Conservation (phyloP, 75 land plant genomes). For the Cupressus sempervirens region DNA sequence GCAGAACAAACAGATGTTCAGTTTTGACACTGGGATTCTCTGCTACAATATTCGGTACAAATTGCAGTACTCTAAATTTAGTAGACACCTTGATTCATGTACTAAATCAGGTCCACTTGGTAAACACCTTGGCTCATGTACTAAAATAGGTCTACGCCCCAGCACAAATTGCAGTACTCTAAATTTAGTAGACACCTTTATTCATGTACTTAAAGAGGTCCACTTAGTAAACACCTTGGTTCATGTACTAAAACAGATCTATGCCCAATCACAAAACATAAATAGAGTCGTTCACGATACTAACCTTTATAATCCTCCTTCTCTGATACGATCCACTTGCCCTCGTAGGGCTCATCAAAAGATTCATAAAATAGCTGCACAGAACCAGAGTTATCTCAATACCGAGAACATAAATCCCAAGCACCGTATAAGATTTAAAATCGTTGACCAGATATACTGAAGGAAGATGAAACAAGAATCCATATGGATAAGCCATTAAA, state of each 20-base stretch:
- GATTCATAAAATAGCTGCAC: conserved; percentile 61
- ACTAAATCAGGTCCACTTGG: not conserved
- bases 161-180: too few species aligned
- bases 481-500: not conserved
- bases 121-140: too few species aligned
- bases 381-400: not conserved
- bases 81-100: too few species aligned
- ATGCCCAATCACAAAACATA: not conserved
- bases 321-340: conserved; percentile 58
- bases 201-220: not conserved
- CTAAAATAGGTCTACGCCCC: not conserved
- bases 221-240: too few species aligned
- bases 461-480: not conserved
- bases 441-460: not conserved
- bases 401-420: not conserved
- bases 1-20: too few species aligned
- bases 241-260: not conserved
- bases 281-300: not conserved
- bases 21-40: too few species aligned
- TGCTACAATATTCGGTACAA: too few species aligned
- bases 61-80: too few species aligned
- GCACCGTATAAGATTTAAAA: not conserved
- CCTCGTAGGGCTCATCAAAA: conserved; percentile 57
- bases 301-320: conserved; percentile 57
- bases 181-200: too few species aligned